These are phyloP conservation scores for Obelidium mucronatum DNA, from an alignment of 192 early-diverging fungal genomes.

Conservation along the genomic window DNA sequence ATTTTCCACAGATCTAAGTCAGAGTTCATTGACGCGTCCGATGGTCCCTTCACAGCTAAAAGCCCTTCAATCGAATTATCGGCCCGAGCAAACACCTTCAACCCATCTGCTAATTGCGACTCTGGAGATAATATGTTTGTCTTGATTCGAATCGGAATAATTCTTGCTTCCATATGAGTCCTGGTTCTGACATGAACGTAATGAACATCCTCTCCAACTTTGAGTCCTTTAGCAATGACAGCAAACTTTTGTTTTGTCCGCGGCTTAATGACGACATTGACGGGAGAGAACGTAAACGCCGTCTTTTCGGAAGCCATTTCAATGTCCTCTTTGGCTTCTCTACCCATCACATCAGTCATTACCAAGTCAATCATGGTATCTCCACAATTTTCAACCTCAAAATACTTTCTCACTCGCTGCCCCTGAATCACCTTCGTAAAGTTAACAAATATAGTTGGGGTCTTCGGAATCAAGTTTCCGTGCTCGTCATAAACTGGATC, in stretches of 20 bases:
- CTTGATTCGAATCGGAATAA: slow-evolving; percentile 52
- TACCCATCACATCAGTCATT: slow-evolving; percentile 37
- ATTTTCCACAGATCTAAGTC: slow-evolving; percentile 62
- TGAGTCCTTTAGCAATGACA: slow-evolving; percentile 48
- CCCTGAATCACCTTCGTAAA: slow-evolving; percentile 53
- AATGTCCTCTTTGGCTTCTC: slow-evolving; percentile 28
- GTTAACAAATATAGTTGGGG: slow-evolving; percentile 50
- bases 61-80: slow-evolving; percentile 56
- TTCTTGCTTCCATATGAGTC: slow-evolving; percentile 50
- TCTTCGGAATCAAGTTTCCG: slow-evolving; percentile 3
- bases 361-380: slow-evolving; percentile 58
- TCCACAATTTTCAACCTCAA: slow-evolving; percentile 63
- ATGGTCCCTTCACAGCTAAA: slow-evolving; percentile 40
- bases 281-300: slow-evolving; percentile 45
- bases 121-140: slow-evolving; percentile 44
- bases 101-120: slow-evolving; percentile 41
- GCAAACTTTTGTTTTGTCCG: slow-evolving; percentile 56
- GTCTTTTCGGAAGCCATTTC: slow-evolving; percentile 31
- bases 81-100: slow-evolving; percentile 51
- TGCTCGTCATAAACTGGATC: not conserved
- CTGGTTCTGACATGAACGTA: slow-evolving; percentile 48
- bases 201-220: slow-evolving; percentile 51
- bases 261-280: slow-evolving; percentile 46
- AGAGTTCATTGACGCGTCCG: slow-evolving; percentile 43
- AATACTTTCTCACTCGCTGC: slow-evolving; percentile 52